Conservation (phyloP, 2,329 filamentous ascomycete species). For the Teratosphaeria zuluensis region DNA sequence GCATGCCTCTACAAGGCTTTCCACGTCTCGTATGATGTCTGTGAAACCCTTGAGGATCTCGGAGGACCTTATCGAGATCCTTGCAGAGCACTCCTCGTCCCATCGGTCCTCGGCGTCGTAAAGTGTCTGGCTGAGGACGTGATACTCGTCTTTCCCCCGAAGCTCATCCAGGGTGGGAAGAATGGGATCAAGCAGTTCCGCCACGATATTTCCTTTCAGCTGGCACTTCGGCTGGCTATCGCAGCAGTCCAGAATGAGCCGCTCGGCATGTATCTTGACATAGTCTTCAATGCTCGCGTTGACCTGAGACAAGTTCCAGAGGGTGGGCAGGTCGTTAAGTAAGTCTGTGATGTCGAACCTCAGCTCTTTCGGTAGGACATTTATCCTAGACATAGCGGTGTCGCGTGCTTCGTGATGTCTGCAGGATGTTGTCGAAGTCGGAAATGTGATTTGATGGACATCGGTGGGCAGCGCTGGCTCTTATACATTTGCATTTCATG, state of each 20-base stretch:
- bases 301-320: not conserved
- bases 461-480: too few species aligned
- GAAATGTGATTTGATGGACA: not conserved
- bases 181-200: not conserved
- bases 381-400: not conserved
- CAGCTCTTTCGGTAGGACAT: not conserved
- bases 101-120: not conserved
- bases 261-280: not conserved
- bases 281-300: not conserved
- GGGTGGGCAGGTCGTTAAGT: not conserved
- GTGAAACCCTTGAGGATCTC: not conserved
- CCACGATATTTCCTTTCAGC: not conserved
- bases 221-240: not conserved
- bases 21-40: not conserved
- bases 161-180: not conserved
- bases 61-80: not conserved
- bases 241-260: not conserved
- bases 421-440: not conserved
- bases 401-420: not conserved
- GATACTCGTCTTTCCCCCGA: not conserved
- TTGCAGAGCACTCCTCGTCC: not conserved
- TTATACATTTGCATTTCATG: too few species aligned
- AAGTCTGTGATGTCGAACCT: not conserved
- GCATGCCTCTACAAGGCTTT: not conserved
- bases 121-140: not conserved